These are phyloP conservation scores for Venustampulla echinocandica DNA, from an alignment of 495 filamentous ascomycete species.

Conservation along the genomic window DNA sequence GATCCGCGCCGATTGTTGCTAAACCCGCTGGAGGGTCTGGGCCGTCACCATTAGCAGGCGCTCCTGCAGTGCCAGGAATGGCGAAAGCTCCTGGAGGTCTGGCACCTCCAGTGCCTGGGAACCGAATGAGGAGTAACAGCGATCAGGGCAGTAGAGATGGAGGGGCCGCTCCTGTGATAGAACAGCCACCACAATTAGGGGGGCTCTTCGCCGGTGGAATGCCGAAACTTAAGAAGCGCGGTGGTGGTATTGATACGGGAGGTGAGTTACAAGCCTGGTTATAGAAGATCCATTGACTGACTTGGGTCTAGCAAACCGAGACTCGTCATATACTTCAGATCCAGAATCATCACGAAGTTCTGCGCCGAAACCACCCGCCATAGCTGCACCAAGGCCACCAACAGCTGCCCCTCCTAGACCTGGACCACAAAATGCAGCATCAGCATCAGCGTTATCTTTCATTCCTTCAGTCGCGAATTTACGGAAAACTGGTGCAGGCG, in stretches of 20 bases:
- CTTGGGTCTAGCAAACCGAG: slow-evolving; percentile 47
- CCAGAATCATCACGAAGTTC: slow-evolving; percentile 53
- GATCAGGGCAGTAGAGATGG: slow-evolving; percentile 46
- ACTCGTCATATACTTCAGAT: slow-evolving; percentile 67
- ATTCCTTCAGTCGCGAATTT: slow-evolving; percentile 50
- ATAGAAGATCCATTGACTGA: slow-evolving; percentile 21
- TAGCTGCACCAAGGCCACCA: slow-evolving; percentile 56
- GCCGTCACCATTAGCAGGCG: slow-evolving; percentile 52
- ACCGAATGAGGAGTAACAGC: slow-evolving; percentile 73
- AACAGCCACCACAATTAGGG: slow-evolving; percentile 69
- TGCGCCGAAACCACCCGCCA: slow-evolving; percentile 50
- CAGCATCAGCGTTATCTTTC: slow-evolving; percentile 38
- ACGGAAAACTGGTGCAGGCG: slow-evolving; percentile 46
- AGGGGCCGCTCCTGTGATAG: slow-evolving; percentile 28
- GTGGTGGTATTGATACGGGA: slow-evolving; percentile 82
- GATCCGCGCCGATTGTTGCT: slow-evolving; percentile 70
- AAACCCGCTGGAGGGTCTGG: slow-evolving; percentile 43
- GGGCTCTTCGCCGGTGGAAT: slow-evolving; percentile 92
- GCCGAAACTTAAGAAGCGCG: slow-evolving; percentile 83
- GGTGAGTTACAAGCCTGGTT: slow-evolving; percentile 31
- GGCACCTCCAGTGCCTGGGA: slow-evolving; percentile 66
- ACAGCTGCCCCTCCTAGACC: slow-evolving; percentile 46
- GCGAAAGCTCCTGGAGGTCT: slow-evolving; percentile 52
- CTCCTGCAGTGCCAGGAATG: slow-evolving; percentile 72
- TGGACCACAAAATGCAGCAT: slow-evolving; percentile 12